A percentile compares a stretch with the other conserved stretches of the same genome.
Evolutionary conservation across 2,329 filamentous ascomycete genomes (phyloP).

Genomic region (Calonectria crousiana): DNA sequence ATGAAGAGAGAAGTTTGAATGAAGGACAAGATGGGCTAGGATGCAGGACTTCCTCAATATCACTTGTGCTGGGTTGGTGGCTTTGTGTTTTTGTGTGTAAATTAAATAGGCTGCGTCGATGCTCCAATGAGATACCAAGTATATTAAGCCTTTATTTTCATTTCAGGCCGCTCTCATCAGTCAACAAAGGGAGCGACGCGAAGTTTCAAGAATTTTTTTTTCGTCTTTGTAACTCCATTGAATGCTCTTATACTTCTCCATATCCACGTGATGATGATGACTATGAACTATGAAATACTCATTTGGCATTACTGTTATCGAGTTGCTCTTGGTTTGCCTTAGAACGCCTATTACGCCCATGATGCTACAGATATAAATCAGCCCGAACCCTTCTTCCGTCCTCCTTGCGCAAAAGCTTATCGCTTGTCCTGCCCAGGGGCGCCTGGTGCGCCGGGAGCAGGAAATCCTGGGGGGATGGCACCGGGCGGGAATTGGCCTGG

Average conservation of each 20-base stretch:
- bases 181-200: background rate
- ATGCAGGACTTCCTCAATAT: conserved; percentile 33
- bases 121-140: conserved; percentile 23
- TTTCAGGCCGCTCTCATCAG: background rate
- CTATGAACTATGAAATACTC: background rate
- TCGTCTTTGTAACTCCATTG: background rate
- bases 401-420: conserved; percentile 39
- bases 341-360: conserved; percentile 50
- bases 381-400: conserved; percentile 23
- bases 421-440: conserved; percentile 56
- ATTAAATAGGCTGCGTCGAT: conserved; percentile 33
- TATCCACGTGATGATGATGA: conserved; percentile 16
- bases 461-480: conserved; percentile 49
- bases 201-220: background rate
- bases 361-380: conserved; percentile 41
- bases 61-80: conserved; percentile 20
- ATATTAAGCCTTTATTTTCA: conserved; percentile 15
- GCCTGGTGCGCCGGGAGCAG: conserved; percentile 50
- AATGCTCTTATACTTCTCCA: conserved; percentile 11
- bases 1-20: conserved; percentile 3
- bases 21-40: conserved; percentile 28
- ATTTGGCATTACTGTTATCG: conserved; percentile 11
- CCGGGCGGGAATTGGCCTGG: conserved; percentile 58
- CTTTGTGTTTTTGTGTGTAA: conserved; percentile 37
- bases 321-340: conserved; percentile 29